Evolutionary conservation across 2,329 filamentous ascomycete species (phyloP).

Genomic region (Penicillium sp.): DNA sequence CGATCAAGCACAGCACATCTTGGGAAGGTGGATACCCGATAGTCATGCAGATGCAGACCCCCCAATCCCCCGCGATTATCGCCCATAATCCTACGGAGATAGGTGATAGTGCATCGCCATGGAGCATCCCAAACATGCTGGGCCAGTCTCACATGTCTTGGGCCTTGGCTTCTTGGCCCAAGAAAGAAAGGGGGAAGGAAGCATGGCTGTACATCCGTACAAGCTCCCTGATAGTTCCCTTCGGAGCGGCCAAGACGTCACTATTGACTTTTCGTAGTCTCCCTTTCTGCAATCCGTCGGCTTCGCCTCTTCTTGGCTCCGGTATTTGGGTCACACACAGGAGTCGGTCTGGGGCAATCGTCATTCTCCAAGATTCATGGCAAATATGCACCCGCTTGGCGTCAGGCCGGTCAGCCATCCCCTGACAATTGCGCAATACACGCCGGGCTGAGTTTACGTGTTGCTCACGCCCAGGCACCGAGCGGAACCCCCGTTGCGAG

Average conservation of each 20-base stretch:
- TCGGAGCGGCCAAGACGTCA: conserved; percentile 24
- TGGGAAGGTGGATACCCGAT: conserved; percentile 21
- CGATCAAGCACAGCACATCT: conserved; percentile 27
- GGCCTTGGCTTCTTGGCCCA: conserved; percentile 7
- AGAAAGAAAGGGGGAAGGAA: conserved; percentile 22
- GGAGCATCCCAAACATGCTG: conserved; percentile 19
- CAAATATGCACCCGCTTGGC: conserved; percentile 18
- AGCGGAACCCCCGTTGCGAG: conserved; percentile 20
- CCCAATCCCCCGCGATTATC: conserved; percentile 24
- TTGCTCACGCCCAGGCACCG: conserved; percentile 5
- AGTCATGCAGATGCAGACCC: conserved; percentile 20
- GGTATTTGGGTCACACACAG: conserved; percentile 15
- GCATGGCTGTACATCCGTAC: no score
- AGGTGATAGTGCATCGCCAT: no score
- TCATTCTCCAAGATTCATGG: conserved; percentile 17
- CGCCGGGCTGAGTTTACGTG: conserved; percentile 1
- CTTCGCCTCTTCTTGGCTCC: conserved; percentile 28
- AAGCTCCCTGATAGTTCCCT: neutral
- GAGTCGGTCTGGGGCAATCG: conserved; percentile 5
- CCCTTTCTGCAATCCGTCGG: conserved; percentile 23
- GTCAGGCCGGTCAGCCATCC: conserved; percentile 3
- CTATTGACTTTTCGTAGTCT: conserved; percentile 19
- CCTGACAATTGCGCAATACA: conserved; percentile 16
- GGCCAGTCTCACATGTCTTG: conserved; percentile 31
- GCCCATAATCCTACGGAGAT: no score